Evolutionary conservation across 2,329 filamentous ascomycete species (phyloP).

Genomic region (Aspergillus bombycis): DNA sequence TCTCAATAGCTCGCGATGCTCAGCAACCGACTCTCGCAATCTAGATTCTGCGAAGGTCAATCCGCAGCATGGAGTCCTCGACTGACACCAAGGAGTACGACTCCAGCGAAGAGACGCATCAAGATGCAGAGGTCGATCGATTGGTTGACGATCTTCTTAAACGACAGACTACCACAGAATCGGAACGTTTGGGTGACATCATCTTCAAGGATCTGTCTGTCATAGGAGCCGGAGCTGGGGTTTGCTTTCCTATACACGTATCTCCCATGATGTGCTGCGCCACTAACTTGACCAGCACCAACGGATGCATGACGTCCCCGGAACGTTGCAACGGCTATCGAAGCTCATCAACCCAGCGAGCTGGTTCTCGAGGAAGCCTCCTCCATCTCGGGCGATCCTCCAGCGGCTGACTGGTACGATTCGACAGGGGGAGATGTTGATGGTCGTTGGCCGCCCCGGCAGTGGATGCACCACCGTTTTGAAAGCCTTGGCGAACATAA

Average conservation of each 20-base stretch:
- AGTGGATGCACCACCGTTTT: conserved; percentile 70
- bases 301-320: not conserved
- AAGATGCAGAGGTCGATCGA: not conserved
- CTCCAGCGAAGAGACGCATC: not conserved
- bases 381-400: not conserved
- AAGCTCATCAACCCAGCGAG: not conserved
- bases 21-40: not conserved
- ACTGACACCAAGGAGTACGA: not conserved
- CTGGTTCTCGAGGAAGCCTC: not conserved
- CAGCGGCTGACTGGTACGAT: not conserved
- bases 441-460: conserved; percentile 76
- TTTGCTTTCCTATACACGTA: not conserved
- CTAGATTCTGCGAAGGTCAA: not conserved
- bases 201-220: not conserved
- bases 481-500: conserved; percentile 67
- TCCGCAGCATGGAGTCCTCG: not conserved
- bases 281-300: not conserved
- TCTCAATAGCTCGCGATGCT: not conserved
- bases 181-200: not conserved
- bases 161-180: not conserved
- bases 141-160: not conserved
- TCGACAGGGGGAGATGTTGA: conserved; percentile 65
- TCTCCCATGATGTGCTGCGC: not conserved
- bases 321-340: not conserved
- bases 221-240: not conserved